These are phyloP conservation scores for Pueraria montana DNA, from an alignment of 306 rosid genomes.

Conservation along the genomic window DNA sequence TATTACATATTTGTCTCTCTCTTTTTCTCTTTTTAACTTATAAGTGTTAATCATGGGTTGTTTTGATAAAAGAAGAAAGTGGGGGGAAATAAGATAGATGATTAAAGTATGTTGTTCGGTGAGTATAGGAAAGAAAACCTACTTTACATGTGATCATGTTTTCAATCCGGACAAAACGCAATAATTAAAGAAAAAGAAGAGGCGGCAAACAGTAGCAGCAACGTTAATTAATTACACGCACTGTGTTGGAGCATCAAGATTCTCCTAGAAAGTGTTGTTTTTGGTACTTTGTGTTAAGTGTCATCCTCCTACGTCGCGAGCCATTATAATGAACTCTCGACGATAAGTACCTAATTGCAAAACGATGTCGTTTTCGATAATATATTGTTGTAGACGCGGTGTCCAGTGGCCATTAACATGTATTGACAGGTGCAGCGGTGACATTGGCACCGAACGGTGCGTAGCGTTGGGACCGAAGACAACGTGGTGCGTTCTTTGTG, in stretches of 20 bases:
- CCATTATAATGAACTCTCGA: not conserved
- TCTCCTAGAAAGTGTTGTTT: not conserved
- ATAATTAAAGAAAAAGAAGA: not conserved
- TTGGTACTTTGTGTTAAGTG: not conserved
- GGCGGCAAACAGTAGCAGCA: not conserved
- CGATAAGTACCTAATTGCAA: not conserved
- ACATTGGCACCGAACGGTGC: slow-evolving; percentile 20
- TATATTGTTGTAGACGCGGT: not conserved
- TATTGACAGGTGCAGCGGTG: slow-evolving; percentile 46
- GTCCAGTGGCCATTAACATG: slow-evolving; percentile 15
- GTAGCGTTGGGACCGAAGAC: not conserved
- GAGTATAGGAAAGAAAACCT: not conserved
- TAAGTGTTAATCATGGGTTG: not conserved
- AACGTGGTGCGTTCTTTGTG: not conserved
- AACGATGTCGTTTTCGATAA: slow-evolving; percentile 12
- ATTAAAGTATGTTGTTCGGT: not conserved
- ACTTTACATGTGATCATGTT: slow-evolving; percentile 36
- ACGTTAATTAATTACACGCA: not conserved
- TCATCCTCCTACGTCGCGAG: not conserved
- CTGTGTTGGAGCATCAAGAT: not conserved
- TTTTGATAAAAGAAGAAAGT: not conserved
- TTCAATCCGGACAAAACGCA: not conserved
- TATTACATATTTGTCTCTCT: too few relatives aligned
- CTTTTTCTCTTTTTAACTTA: too few relatives aligned
- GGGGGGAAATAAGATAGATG: not conserved